Evolutionary conservation across 495 filamentous ascomycete species (phyloP).

Genomic region (Trichoderma reesei): DNA sequence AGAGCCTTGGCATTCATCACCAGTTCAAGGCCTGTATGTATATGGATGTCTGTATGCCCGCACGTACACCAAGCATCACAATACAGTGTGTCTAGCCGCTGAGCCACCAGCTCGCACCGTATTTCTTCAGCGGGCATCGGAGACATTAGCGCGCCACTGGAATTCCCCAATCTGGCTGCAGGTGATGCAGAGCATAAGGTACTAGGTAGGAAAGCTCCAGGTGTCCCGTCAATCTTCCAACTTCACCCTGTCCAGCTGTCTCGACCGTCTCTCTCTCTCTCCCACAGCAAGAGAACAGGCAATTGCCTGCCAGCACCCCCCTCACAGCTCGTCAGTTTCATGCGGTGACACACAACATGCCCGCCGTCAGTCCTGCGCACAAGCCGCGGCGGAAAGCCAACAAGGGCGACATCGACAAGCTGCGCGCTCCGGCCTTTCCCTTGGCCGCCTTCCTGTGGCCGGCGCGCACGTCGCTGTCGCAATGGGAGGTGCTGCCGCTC

Average conservation of each 20-base stretch:
- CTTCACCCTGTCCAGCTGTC: background rate
- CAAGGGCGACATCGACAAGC: slow-evolving; percentile 19
- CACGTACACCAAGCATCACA: background rate
- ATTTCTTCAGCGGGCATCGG: background rate
- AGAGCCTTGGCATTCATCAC: background rate
- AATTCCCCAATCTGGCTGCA: slow-evolving; percentile 7
- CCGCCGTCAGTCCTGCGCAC: slow-evolving; percentile 33
- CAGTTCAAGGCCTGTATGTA: too few species aligned
- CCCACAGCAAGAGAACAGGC: too few species aligned
- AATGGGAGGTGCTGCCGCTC: slow-evolving; percentile 86
- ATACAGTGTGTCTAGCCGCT: background rate
- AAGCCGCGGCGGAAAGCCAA: slow-evolving; percentile 43
- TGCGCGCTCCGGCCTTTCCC: slow-evolving; percentile 56
- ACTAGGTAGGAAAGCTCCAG: background rate
- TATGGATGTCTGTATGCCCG: too few species aligned
- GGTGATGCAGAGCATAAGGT: background rate
- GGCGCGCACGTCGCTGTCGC: slow-evolving; percentile 67
- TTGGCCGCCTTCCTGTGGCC: slow-evolving; percentile 89
- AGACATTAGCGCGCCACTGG: background rate
- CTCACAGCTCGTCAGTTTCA: background rate
- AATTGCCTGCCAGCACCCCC: background rate
- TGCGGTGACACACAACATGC: slow-evolving; percentile 30
- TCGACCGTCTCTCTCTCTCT: too few species aligned
- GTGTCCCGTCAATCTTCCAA: background rate
- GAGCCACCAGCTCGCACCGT: background rate